These are phyloP conservation scores for Citrullus colocynthis DNA, from an alignment of 306 rosid species.

Conservation along the genomic window DNA sequence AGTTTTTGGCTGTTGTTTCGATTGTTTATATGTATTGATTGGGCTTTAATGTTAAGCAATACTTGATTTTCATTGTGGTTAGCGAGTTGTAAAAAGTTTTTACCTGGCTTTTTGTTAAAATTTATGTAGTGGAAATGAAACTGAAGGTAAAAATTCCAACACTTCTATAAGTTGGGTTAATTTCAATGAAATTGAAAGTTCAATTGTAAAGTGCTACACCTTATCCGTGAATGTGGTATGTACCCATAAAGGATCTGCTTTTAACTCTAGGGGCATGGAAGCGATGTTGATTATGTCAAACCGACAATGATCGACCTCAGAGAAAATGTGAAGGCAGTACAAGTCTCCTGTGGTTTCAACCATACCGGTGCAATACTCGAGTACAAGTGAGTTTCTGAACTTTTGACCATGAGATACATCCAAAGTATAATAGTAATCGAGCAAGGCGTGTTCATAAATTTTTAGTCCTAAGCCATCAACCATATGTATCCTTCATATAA, in stretches of 20 bases:
- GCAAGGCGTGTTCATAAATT: not conserved
- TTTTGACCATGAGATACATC: not conserved
- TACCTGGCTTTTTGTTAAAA: not conserved
- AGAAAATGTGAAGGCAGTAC: slow-evolving; percentile 50
- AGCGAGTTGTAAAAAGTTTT: not conserved
- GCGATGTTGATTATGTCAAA: slow-evolving; percentile 64
- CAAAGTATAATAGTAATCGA: not conserved
- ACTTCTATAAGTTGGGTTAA: not conserved
- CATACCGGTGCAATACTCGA: slow-evolving; percentile 86
- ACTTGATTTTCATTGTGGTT: no score
- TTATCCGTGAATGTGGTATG: not conserved
- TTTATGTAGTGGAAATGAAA: no score
- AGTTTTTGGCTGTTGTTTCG: not conserved
- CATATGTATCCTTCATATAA: not conserved
- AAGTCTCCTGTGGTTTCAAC: slow-evolving; percentile 92
- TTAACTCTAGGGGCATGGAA: slow-evolving; percentile 66
- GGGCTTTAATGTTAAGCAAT: not conserved
- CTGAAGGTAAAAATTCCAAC: not conserved
- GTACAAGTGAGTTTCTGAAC: slow-evolving; percentile 19
- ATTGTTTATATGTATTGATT: not conserved
- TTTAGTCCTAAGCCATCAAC: not conserved
- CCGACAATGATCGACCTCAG: slow-evolving; percentile 50
- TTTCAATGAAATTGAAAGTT: not conserved
- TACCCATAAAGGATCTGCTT: slow-evolving; percentile 1
- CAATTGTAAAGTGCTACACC: not conserved